Base-by-base conservation (phyloP, 805 yeast genomes). In the Candida michaelii region DNA sequence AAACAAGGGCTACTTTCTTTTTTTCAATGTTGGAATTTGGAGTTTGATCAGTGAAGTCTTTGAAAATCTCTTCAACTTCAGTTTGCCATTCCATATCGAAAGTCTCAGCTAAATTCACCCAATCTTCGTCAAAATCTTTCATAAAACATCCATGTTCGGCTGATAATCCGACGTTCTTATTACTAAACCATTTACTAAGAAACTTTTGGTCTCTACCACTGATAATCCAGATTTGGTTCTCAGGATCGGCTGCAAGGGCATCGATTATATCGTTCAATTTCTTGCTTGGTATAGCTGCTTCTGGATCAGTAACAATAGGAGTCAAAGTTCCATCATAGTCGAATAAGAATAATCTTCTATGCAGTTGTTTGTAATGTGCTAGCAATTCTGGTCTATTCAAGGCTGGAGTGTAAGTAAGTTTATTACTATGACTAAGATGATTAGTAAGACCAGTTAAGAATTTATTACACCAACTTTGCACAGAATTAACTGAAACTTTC, bases 111-210 rank as follows among this genome's bases (percentile, higher is more conserved):
- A 93, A 73, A 56, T 93, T 93, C 25, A 80, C 77, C 99, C 99
- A 93, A 11, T 66, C 63, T 1, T 72, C 57, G 8, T 81, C 80
- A n/a, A 83, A 76, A 50, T 79, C 83, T 58, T 85, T 85, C 76
- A 91, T 77, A 56, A 93, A 93, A 57, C 97, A 91, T 6, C 99
- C 99, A 62, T 93, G 99, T 59, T 93, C 99, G 0, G 99, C 98
- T 45, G 95, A 83, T 41, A 93, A 72, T 1, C 97, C 97, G 25
- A 93, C 67, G 43, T 77, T 71, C 48, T 75, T 75, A 2, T 75
- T 55, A 6, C 97, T 97, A 48, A 90, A 69, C 93, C 97, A 89
- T 63, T 82, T 80, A 48, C 85, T 95, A 54, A 93, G 73, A 57
- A 93, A 93, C 39, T 73, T 78, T 66, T 87, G 96, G 62, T 93